Base-by-base conservation (phyloP, 73 alveolate genomes). In the Stentor roeselii region DNA sequence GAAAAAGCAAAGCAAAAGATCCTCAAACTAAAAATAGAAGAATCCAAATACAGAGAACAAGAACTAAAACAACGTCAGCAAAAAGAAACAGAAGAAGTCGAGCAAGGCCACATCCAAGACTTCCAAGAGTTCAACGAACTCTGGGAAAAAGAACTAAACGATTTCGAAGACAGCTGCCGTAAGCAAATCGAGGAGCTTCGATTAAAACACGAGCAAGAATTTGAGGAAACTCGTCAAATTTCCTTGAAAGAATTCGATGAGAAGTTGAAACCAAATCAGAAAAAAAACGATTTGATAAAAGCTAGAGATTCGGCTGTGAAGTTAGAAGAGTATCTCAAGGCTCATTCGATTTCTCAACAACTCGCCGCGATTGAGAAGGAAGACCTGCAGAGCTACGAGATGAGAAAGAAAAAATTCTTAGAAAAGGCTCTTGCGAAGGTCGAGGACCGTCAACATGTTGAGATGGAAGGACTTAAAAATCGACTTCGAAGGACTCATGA, bases 401-500 rank as follows among this genome's bases (percentile, higher is more conserved):
- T 32, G 0, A 32, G 37, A 30, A 83, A 60, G 74, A 27, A 83
- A 34, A 74, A 35, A 67, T 59, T 59, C 59, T 35, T 83, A 15
- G 86, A 83, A 76, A 82, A 83, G 74, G 40, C 61, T 31, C 31
- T 67, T 31, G 39, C 32, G 21, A 83, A 67, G 36, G 85, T 42
- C 14, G 85, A 1, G 27, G 77, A 76, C 1, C 34, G 30, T 15
- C 78, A 39, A 76, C 21, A 76, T 32, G 37, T 76, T 39, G 78
- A 76, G 32, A 32, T 32, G 38, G 86, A 78, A 36, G 4, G 78
- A 37, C 42, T 42, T 82, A 27, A 42, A 38, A 78, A 78, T 31
- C 4, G 78, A 27, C 75, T 78, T 31, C 42, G 35, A 74, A 82
- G 82, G 21, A 82, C 59, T 58, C 60, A 82, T 82, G 82, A 38